Evolutionary conservation across 371 early-diverging fungal species (phyloP), one percentile per base, ranked within the genome.

Genomic region (Saksenaea vasiformis): DNA sequence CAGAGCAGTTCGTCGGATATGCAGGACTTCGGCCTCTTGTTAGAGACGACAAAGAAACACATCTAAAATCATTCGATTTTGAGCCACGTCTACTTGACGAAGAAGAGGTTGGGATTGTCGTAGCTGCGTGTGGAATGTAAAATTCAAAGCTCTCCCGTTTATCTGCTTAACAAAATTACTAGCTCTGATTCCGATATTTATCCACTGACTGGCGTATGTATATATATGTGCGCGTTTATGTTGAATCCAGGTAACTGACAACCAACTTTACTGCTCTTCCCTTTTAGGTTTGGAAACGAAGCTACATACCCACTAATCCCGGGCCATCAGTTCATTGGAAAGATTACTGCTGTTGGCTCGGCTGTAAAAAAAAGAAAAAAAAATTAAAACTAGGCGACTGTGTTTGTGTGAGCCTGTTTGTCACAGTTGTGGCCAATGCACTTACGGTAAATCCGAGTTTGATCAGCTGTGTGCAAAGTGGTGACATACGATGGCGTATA

Each of bases 311-410:
- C 92, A 1, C 75, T 86, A 19, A 83, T 92, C 56, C 84, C 85
- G 34, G 93, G 93, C 14, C 93, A 93, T 69, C 90, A 91, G 71
- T 85, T 91, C 31, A 75, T 92, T 61, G 91, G 91, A 35, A 76
- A 68, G 43, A 78, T 91, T 9, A 78, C 84, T n/a, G 78, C 80
- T 5, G 70, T 75, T 17, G 91, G 91, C 15, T 63, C 58, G 3
- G 47, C 68, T 31, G 86, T 86, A 1, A 69, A 65, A n/a, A n/a
- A n/a, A n/a, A n/a, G n/a, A n/a, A n/a, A n/a, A n/a, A n/a, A 1
- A 54, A 82, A 11, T 60, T 86, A 28, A 54, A 74, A 22, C 62
- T 92, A 22, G 94, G 91, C 22, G 87, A 91, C 60, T 58, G 85
- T 14, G 95, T 92, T 28, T 93, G 94, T 31, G 88, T 88, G 3